Evolutionary conservation across 2,329 filamentous ascomycete genomes (phyloP).

Genomic region (Penicillium sp.): DNA sequence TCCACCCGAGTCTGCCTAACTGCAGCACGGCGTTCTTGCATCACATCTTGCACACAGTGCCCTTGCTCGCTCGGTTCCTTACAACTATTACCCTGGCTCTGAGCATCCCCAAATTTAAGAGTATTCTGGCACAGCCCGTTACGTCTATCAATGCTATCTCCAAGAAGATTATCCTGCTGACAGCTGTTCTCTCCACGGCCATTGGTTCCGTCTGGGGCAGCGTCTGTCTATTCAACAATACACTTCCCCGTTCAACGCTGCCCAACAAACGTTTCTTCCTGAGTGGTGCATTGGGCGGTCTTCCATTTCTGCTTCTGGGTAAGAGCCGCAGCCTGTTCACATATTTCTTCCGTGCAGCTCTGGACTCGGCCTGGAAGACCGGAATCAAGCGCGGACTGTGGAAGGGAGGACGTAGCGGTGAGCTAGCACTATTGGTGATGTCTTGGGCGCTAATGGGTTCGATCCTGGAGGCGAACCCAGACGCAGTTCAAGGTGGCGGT

Average conservation of each 20-base stretch:
- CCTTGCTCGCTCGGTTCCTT: constrained; percentile 68
- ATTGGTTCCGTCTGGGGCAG: constrained; percentile 85
- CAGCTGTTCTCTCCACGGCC: constrained; percentile 76
- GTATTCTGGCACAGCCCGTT: constrained; percentile 68
- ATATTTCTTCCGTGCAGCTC: constrained; percentile 72
- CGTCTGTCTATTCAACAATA: constrained; percentile 82
- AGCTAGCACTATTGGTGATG: constrained; percentile 73
- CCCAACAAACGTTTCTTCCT: constrained; percentile 87
- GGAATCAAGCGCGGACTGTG: constrained; percentile 89
- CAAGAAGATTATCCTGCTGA: constrained; percentile 69
- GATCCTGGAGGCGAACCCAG: constrained; percentile 71
- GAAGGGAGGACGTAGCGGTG: constrained; percentile 76
- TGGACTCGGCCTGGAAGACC: constrained; percentile 88
- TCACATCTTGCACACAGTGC: constrained; percentile 83
- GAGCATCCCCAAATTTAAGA: constrained; percentile 66
- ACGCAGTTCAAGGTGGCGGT: constrained; percentile 64
- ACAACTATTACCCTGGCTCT: constrained; percentile 68
- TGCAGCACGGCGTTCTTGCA: constrained; percentile 84
- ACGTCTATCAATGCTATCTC: constrained; percentile 66
- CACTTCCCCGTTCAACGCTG: constrained; percentile 71
- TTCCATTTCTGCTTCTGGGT: constrained; percentile 71
- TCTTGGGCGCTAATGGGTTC: constrained; percentile 76
- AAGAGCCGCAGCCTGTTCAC: constrained; percentile 65
- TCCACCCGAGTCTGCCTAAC: constrained; percentile 85
- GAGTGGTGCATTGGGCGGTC: constrained; percentile 77